Evolutionary conservation across 1,284 basidiomycete genomes (phyloP), one percentile per base, ranked within the genome.

Genomic region (Prillingera fragicola): DNA sequence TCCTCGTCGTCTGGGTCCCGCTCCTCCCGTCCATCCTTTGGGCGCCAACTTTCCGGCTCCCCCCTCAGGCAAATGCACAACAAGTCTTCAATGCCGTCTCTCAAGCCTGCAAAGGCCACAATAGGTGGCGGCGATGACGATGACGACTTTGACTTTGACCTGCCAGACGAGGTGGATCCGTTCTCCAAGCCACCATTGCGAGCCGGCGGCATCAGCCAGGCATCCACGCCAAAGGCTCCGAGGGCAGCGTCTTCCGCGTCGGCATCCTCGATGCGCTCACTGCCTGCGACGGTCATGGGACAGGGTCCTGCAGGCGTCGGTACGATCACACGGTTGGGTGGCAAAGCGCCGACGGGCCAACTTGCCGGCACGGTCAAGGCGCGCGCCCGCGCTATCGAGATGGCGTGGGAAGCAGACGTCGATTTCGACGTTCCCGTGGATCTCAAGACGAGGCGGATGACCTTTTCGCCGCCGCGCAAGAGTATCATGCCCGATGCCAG

Each of bases 251-350:
- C 43, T 8, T 43, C 25, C 13, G 56, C 22, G 1, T 41, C 52
- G 7, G 44, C 52, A 8, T 51, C 49, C 2, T 31, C 43, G 15
- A 38, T 48, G 31, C 55, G 56, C 29, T 50, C 48, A 8, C 38
- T 54, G 5, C 44, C 48, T 17, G 45, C 48, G n/a, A 62, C 57
- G 8, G 48, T 66, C 23, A 48, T 65, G 13, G 63, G 63, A 1
- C 35, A 38, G 3, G 63, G 65, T 2, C 62, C 63, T 1, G 44
- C 57, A 17, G 64, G 65, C 2, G 41, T 67, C 2, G 65, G 65
- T 3, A 63, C 60, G 4, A 60, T 68, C 45, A 68, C 65, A 23
- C 54, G 55, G 4, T 41, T 67, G 2, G 60, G 57, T 9, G 19
- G 43, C 7, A 28, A 43, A 36, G 13, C 24, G 36, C n/a, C 14